Base-by-base conservation (phyloP, 495 filamentous ascomycete species). In the Talaromyces proteolyticus region DNA sequence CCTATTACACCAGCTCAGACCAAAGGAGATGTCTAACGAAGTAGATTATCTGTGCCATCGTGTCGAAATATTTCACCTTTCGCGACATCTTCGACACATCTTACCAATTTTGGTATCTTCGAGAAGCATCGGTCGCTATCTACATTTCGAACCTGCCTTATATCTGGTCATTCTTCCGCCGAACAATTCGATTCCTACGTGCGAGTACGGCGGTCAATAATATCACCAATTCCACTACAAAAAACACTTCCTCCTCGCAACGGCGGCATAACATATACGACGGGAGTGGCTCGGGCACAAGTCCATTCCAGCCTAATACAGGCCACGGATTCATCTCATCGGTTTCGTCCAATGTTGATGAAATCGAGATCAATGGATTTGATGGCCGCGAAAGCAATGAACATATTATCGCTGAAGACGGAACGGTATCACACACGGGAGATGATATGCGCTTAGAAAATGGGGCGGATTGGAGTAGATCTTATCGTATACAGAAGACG, bases 61-160 rank as follows among this genome's bases (percentile, higher is more conserved):
- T 76, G 7, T 76, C 65, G 49, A 76, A 76, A 55, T 57, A 64
- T 52, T 76, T 66, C 61, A 73, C 68, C 58, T 64, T 77, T 34
- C 53, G 54, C 16, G 57, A 69, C 47, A 60, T 68, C 37, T 66
- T 58, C 53, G 68, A 67, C 20, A 62, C 67, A 2, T 53, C 54
- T n/a, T 79, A 76, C 56, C 70, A 73, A 56, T 56, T 72, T 6
- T 79, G 74, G 73, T 76, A 79, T 54, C 62, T 69, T 23, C 70
- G 72, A 16, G 75, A 79, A 54, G 64, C 71, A 1, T 62, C 63
- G 0, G 65, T 70, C 2, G 68, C 69, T 2, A 58, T 78, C 14
- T 73, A 71, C 51, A 72, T 77, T 6, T 59, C 70, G 37, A 78
- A 75, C 50, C 53, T 78, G 0, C 74, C 74, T 0, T 56, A 74